Evolutionary conservation across 1,284 basidiomycete genomes (phyloP).

Genomic region (Leccinum subrobustum): DNA sequence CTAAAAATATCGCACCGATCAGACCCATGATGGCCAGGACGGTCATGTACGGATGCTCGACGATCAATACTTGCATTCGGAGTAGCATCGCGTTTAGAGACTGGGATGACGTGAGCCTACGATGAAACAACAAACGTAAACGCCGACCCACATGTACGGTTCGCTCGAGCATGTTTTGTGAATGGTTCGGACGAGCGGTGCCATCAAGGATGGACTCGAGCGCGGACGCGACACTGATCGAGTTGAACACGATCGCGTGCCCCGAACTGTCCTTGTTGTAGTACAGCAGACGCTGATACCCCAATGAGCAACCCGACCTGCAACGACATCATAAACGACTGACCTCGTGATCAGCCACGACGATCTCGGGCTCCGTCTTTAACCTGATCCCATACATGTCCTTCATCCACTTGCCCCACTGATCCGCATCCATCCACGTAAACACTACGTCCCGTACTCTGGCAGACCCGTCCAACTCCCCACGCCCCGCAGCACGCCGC

Average conservation of each 20-base stretch:
- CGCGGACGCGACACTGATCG: constrained; percentile 62
- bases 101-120: constrained; percentile 7
- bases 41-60: constrained; percentile 25
- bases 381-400: constrained; percentile 74
- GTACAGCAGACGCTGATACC: constrained; percentile 62
- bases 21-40: constrained; percentile 12
- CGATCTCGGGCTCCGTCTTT: constrained; percentile 51
- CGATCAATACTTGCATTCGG: constrained; percentile 11
- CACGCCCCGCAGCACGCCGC: constrained; percentile 23
- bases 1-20: constrained; percentile 9
- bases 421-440: constrained; percentile 79
- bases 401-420: constrained; percentile 85
- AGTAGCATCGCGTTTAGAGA: constrained; percentile 17
- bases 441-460: constrained; percentile 67
- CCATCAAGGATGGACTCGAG: constrained; percentile 67
- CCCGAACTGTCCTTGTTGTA: constrained; percentile 57
- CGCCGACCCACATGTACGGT: constrained; percentile 54
- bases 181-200: constrained; percentile 57
- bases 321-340: background rate
- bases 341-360: constrained; percentile 78
- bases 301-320: background rate
- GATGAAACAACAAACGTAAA: background rate
- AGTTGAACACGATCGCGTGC: constrained; percentile 53
- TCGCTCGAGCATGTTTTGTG: constrained; percentile 69
- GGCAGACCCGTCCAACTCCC: background rate